A percentile compares a stretch with the other conserved stretches of the same genome.
phyloP scores from a whole-genome alignment of 768 basidiomycete species.

The Rhodocollybia butyracea region DNA sequence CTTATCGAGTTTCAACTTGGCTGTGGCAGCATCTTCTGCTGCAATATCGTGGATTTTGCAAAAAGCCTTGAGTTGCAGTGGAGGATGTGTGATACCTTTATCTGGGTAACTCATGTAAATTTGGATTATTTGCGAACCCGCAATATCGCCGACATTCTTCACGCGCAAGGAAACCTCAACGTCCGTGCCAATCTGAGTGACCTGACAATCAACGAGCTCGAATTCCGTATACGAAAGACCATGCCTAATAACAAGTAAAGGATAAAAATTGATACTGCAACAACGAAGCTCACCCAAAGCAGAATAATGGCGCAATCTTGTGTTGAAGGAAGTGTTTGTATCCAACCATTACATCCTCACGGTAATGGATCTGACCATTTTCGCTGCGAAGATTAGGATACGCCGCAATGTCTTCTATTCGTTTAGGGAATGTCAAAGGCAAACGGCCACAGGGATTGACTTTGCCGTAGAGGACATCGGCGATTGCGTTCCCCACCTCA shows the following conservation, averaged over 20 bases:
- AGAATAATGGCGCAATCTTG: constrained; percentile 53
- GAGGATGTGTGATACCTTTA: constrained; percentile 50
- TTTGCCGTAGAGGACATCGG: constrained; percentile 60
- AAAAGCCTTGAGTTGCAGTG: constrained; percentile 63
- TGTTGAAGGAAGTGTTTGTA: constrained; percentile 64
- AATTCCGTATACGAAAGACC: constrained; percentile 80
- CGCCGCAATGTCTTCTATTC: constrained; percentile 61
- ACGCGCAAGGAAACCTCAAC: constrained; percentile 43
- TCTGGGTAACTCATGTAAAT: constrained; percentile 57
- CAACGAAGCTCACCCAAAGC: constrained; percentile 52
- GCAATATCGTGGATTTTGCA: constrained; percentile 51
- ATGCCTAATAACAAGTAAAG: constrained; percentile 35
- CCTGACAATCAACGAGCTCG: constrained; percentile 41
- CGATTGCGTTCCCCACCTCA: constrained; percentile 61
- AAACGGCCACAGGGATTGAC: constrained; percentile 61
- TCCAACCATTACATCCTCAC: constrained; percentile 66
- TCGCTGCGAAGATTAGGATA: constrained; percentile 56
- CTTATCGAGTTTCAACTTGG: constrained; percentile 54
- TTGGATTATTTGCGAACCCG: constrained; percentile 65
- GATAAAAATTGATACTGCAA: constrained; percentile 4
- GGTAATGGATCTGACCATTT: constrained; percentile 54
- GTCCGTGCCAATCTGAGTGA: constrained; percentile 26
- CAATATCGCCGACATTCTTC: constrained; percentile 49
- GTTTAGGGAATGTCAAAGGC: constrained; percentile 57
- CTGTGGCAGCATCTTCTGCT: constrained; percentile 39